Base-by-base conservation (phyloP, 805 yeast species). In the Metschnikowia lochheadii region DNA sequence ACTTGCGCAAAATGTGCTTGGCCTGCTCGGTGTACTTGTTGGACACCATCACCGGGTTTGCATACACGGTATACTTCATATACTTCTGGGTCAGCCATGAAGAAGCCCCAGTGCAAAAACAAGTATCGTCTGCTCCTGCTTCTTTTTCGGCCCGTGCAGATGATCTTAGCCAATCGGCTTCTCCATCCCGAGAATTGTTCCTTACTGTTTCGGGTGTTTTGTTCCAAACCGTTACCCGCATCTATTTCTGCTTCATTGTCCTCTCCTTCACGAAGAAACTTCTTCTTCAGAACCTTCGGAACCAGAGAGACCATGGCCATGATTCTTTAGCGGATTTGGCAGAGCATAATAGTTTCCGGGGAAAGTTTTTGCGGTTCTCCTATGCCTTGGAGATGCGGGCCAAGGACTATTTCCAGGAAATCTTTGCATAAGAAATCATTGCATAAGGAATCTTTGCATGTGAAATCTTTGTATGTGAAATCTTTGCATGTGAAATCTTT, bases 21-120 rank as follows among this genome's bases (percentile, higher is more conserved):
- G 81, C 85, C 29, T 77, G 87, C 14, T 67, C 85, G 40, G 64
- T 85, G 2, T 91, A 84, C 64, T 59, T 80, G 1, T 40, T 81
- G 8, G 97, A 92, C 64, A 84, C 96, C 0, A 33, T 84, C 0
- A 66, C 81, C 38, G 87, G 89, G 26, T 65, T 82, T 26, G 66
- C 85, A 3, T 90, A 86, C 66, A 87, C 96, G 18, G 56, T 84
- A 5, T 86, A 83, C 67, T 91, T 92, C 63, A 77, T 84, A 5
- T 77, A 78, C 48, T 78, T 81, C 53, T 92, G 97, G 97, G 86
- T 89, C 61, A 65, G 71, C 51, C 58, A 63, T 3, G 81, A 78
- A 51, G 82, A 76, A 46, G 66, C 63, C 1, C 40, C 54, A 18
- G 31, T 33, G 15, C n/a, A 34, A 8, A 23, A 33, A 7, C n/a